Conservation (phyloP, 768 basidiomycete species). For the Suillus subaureus region DNA sequence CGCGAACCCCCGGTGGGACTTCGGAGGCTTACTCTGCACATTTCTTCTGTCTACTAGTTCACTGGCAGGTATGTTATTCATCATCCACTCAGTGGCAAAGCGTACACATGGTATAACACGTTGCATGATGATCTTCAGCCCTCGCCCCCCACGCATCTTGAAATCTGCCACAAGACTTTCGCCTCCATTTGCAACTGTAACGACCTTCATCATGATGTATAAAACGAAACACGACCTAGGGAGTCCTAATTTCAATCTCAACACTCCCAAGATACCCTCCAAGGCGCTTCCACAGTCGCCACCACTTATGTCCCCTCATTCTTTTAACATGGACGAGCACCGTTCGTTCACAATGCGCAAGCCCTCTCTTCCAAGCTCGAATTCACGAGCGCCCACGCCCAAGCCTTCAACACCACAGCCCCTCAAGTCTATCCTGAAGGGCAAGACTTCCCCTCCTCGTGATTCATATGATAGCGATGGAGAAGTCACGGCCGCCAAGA, state of each 20-base stretch:
- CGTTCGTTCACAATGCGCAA: background rate
- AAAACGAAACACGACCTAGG: slow-evolving; percentile 4
- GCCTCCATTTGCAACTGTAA: slow-evolving; percentile 18
- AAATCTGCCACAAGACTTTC: slow-evolving; percentile 21
- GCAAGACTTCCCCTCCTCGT: slow-evolving; percentile 14
- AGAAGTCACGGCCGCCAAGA: slow-evolving; percentile 25
- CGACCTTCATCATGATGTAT: slow-evolving; percentile 9
- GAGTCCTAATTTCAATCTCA: slow-evolving; percentile 7
- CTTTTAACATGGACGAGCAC: slow-evolving; percentile 1
- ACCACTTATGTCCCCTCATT: background rate
- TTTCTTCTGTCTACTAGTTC: slow-evolving; percentile 14
- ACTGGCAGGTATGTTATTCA: slow-evolving; percentile 15
- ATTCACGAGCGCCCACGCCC: background rate
- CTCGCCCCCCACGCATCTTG: slow-evolving; percentile 15
- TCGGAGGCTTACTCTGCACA: slow-evolving; percentile 15
- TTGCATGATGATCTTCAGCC: slow-evolving; percentile 2
- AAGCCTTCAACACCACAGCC: slow-evolving; percentile 13
- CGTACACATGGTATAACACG: slow-evolving; percentile 7
- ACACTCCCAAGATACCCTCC: slow-evolving; percentile 6
- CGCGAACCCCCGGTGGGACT: slow-evolving; percentile 28
- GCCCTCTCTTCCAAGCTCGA: background rate
- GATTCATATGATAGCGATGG: slow-evolving; percentile 35
- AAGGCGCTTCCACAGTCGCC: slow-evolving; percentile 6
- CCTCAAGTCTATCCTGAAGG: slow-evolving; percentile 35
- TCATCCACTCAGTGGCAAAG: background rate